Percentiles rank a stretch among this genome's conserved stretches.
Evolutionary conservation across 805 yeast species (phyloP).

Genomic region (Yamadazyma olivae): DNA sequence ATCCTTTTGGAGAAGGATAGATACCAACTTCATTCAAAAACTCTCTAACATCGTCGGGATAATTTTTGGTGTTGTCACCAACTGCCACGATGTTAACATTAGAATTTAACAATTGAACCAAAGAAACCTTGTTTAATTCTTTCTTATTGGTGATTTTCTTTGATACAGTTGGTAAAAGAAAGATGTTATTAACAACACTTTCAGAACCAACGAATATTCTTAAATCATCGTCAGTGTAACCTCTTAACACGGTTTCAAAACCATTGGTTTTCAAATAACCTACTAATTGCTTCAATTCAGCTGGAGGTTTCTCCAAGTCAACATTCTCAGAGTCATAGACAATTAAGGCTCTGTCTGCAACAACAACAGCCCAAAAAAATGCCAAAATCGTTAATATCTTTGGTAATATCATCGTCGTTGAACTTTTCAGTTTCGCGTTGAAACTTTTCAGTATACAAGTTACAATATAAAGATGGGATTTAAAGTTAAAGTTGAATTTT

Average conservation of each 20-base stretch:
- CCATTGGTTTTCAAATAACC: conserved; percentile 17
- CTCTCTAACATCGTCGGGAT: conserved; percentile 48
- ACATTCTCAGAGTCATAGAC: conserved; percentile 29
- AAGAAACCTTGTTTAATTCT: conserved; percentile 28
- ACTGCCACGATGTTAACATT: conserved; percentile 66
- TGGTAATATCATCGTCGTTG: conserved; percentile 3
- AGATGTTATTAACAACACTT: conserved; percentile 7
- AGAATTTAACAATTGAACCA: conserved; percentile 57
- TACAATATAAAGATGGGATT: conserved; percentile 12
- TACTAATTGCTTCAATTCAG: conserved; percentile 20
- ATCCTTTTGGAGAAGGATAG: conserved; percentile 74
- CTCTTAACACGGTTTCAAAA: conserved; percentile 12
- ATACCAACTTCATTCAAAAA: conserved; percentile 81
- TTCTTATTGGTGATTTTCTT: conserved; percentile 28
- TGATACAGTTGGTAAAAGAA: conserved; percentile 35
- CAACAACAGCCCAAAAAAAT: conserved; percentile 8
- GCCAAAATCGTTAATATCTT: conserved; percentile 11
- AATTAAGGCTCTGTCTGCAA: conserved; percentile 23
- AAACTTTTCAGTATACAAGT: conserved; percentile 1
- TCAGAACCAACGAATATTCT: conserved; percentile 5
- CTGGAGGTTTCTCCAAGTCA: conserved; percentile 15
- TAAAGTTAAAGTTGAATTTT: conserved; percentile 41
- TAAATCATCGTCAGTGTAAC: conserved; percentile 21
- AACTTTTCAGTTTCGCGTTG: not conserved
- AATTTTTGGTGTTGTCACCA: conserved; percentile 40